Evolutionary conservation across 257 asterid species (phyloP), one percentile per base, ranked within the genome.

Genomic region (Lithospermum erythrorhizon): DNA sequence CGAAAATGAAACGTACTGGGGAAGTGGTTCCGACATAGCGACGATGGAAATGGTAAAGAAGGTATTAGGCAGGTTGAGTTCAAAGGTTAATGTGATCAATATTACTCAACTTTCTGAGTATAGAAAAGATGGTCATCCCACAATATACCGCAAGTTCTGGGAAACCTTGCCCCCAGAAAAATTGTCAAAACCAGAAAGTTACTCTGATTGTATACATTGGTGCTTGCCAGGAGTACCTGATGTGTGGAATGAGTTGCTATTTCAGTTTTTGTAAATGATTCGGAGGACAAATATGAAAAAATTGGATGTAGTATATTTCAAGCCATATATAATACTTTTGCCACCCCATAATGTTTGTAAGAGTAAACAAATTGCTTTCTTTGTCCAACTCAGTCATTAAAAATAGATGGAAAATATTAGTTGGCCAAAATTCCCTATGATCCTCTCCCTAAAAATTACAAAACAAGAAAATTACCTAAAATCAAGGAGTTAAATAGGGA

Each of bases 121-220:
- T 63, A 75, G 97, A 72, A 93, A 86, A 73, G 97, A 93, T 6
- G 95, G 89, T 0, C 99, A 93, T 53, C 99, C 99, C 47, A 76
- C 90, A 35, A 93, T 89, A 58, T 89, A 76, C 61, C 85, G 99
- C 1, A 89, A 89, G 75, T 89, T 93, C 78, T 89, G 97, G 99
- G 99, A 93, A 83, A 57, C 79, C 0, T 29, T 86, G 73, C 72
- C 78, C 21, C 79, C 88, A 1, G 83, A 84, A 59, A 80, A 30
- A 59, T 58, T 64, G 71, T 74, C 83, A 0, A 70, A 89, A 58
- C 99, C 97, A 3, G 45, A 85, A 4, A 78, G 78, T 73, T 86
- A 83, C 68, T 93, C 99, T 6, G 99, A 93, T 73, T 93, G 97
- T 75, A 79, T 80, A 9, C 99, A 89, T 65, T 93, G 97, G 99